Base-by-base conservation (phyloP, 2,329 filamentous ascomycete species). In the Cercospora sojina region DNA sequence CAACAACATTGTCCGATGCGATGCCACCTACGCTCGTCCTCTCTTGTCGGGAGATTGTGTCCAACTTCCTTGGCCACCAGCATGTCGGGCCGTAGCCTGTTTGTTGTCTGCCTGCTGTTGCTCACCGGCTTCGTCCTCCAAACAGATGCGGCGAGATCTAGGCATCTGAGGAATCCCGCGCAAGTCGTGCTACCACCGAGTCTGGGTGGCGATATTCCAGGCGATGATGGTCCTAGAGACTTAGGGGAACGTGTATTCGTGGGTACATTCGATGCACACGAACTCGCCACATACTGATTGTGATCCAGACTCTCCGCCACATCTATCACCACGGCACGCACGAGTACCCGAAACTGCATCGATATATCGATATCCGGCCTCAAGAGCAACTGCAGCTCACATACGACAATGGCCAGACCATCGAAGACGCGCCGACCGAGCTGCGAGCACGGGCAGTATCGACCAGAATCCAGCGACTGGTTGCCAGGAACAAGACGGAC, bases 281-380 rank as follows among this genome's bases (percentile, higher is more conserved):
- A n/a, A 25, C 23, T 32, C 23, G 25, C 7, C 10, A 57, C 13
- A 35, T 23, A 25, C 55, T 64, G 53, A 64, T 27, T 6, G 18
- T 43, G 13, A 12, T 13, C 13, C 77, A 85, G 81, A 88, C 85
- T 6, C 86, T 99, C 64, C 89, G 92, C 74, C 94, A 99, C 79
- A 89, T 98, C 74, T 95, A 92, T 80, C 93, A 97, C 77, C 93
- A 97, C 80, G 94, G 94, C 66, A 91, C 92, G 47, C 86, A 94
- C 78, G 82, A 86, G 72, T 87, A 96, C 72, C 93, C 93, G 2
- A 80, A 84, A 5, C 86, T 97, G 16, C 92, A 97, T 78, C 86
- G 90, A 66, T 89, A 87, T 72, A 84, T 90, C 68, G 92, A 98
- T 77, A 82, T 97, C 32, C 80, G 85, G 20, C 79, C 84, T 9